Evolutionary conservation across 768 basidiomycete genomes (phyloP).

Genomic region (Boletus insuetus): DNA sequence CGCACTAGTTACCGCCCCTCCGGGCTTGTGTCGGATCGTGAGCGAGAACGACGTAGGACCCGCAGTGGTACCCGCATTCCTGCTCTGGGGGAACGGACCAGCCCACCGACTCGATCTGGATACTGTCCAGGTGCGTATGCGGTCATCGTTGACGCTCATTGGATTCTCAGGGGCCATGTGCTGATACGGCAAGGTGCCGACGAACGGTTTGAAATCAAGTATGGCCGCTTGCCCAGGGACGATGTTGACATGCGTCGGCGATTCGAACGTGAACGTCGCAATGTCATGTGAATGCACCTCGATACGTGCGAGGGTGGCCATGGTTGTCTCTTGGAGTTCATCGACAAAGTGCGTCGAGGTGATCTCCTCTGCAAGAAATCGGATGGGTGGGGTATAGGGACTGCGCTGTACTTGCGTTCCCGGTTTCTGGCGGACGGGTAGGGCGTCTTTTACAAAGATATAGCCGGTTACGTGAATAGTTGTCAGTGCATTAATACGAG

Average conservation of each 20-base stretch:
- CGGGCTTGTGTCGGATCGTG: slow-evolving; percentile 57
- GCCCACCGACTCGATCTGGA: slow-evolving; percentile 33
- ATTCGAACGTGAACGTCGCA: slow-evolving; percentile 54
- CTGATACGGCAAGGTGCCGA: slow-evolving; percentile 47
- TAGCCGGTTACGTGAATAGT: slow-evolving; percentile 51
- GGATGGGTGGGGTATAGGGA: slow-evolving; percentile 61
- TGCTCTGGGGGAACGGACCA: background rate
- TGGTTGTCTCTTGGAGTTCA: slow-evolving; percentile 19
- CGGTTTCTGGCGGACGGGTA: slow-evolving; percentile 50
- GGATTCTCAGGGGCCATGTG: slow-evolving; percentile 55
- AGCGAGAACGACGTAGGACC: slow-evolving; percentile 33
- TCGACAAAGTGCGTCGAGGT: slow-evolving; percentile 29
- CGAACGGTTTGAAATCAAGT: slow-evolving; percentile 50
- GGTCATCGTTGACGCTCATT: slow-evolving; percentile 57
- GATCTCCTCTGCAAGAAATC: slow-evolving; percentile 50
- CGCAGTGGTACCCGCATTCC: background rate
- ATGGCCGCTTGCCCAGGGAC: slow-evolving; percentile 52
- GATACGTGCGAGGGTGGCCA: slow-evolving; percentile 34
- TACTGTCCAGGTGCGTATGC: slow-evolving; percentile 65
- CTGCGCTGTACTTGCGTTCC: slow-evolving; percentile 34
- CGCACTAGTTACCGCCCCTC: slow-evolving; percentile 52
- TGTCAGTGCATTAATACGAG: slow-evolving; percentile 50
- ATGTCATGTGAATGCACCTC: slow-evolving; percentile 45
- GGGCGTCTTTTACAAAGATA: slow-evolving; percentile 49
- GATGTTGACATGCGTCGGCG: slow-evolving; percentile 34